Evolutionary conservation across 2,329 filamentous ascomycete genomes (phyloP).

Genomic region (Tricladium varicosporioides): DNA sequence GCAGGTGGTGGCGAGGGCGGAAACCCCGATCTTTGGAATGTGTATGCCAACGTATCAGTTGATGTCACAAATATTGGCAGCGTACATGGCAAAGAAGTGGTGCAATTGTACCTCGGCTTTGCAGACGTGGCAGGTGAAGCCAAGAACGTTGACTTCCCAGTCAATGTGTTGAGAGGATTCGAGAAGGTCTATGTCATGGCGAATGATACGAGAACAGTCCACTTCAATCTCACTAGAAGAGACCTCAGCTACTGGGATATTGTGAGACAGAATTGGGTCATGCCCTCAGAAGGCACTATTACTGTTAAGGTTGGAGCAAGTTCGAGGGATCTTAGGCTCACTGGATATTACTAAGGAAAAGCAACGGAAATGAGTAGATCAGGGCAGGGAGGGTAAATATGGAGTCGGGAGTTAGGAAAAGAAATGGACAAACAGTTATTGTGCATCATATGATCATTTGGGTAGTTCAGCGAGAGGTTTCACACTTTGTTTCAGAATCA

Average conservation of each 20-base stretch:
- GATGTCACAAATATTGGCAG: constrained; percentile 59
- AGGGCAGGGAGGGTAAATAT: background rate
- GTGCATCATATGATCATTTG: too few relatives aligned
- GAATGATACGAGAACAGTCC: constrained; percentile 50
- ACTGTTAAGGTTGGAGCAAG: constrained; percentile 40
- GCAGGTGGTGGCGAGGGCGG: constrained; percentile 63
- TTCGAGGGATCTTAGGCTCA: constrained; percentile 35
- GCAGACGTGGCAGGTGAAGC: constrained; percentile 23
- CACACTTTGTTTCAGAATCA: too few relatives aligned
- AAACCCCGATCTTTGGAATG: constrained; percentile 54
- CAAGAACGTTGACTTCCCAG: constrained; percentile 54
- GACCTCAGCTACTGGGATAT: constrained; percentile 74
- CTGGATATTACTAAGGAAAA: constrained; percentile 26
- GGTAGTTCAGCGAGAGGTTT: too few relatives aligned
- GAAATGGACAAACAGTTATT: too few relatives aligned
- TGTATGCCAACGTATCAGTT: constrained; percentile 52
- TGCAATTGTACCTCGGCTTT: constrained; percentile 55
- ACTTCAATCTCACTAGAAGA: constrained; percentile 59
- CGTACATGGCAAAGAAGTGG: constrained; percentile 49
- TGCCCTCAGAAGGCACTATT: constrained; percentile 47
- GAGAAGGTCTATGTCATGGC: constrained; percentile 62
- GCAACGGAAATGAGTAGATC: background rate
- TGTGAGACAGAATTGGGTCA: constrained; percentile 64
- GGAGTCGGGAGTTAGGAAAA: background rate
- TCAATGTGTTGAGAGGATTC: constrained; percentile 69